These are phyloP conservation scores for Chytridium lagenaria DNA, from an alignment of 371 early-diverging fungal species.

Conservation along the genomic window DNA sequence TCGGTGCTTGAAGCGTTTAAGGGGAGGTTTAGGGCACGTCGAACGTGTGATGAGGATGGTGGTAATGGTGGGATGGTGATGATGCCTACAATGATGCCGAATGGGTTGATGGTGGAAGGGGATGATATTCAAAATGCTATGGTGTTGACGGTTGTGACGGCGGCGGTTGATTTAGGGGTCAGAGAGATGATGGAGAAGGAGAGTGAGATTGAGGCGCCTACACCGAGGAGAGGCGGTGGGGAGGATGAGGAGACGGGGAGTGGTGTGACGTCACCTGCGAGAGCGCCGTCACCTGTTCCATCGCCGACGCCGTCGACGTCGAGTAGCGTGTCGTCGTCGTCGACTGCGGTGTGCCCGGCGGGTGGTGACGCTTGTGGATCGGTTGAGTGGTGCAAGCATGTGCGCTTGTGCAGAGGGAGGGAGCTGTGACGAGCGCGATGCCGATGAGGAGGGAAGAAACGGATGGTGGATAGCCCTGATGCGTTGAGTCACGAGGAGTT, in stretches of 20 bases:
- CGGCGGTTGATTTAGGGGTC: conserved; percentile 20
- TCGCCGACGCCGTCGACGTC: not conserved
- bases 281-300: not conserved
- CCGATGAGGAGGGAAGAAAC: not conserved
- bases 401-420: conserved; percentile 28
- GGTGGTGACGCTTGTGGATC: conserved; percentile 13
- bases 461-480: not conserved
- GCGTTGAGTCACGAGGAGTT: conserved; percentile 1
- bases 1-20: not conserved
- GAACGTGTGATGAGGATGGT: too few species aligned
- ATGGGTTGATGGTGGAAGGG: conserved; percentile 17
- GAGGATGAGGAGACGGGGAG: not conserved
- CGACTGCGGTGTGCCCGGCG: conserved; percentile 6
- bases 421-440: too few species aligned
- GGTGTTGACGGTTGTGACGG: conserved; percentile 28
- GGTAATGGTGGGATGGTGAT: not conserved
- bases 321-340: conserved; percentile 3
- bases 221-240: not conserved
- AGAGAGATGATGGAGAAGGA: conserved; percentile 7
- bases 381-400: conserved; percentile 18
- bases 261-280: not conserved
- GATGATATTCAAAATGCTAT: conserved; percentile 29
- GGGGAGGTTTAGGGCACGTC: not conserved
- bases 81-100: too few species aligned
- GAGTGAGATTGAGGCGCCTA: not conserved